phyloP scores from a whole-genome alignment of 768 basidiomycete genomes.

The Leccinum disarticulatum region DNA sequence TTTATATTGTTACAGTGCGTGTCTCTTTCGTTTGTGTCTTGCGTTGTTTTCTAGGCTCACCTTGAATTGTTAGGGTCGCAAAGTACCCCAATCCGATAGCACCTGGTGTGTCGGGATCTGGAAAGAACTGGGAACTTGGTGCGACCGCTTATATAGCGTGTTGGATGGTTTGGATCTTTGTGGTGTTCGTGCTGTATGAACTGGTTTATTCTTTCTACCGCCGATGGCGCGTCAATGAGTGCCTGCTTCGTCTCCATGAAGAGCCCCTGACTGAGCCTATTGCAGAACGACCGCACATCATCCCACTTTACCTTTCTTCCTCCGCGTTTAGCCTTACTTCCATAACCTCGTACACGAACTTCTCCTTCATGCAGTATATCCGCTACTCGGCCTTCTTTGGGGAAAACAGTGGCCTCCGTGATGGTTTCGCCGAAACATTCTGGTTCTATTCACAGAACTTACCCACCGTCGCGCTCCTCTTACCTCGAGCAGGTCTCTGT shows the following conservation, averaged over 20 bases:
- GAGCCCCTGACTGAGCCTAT: slow-evolving; percentile 3
- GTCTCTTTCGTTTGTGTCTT: too few species aligned
- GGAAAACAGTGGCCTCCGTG: slow-evolving; percentile 48
- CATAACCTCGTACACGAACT: slow-evolving; percentile 79
- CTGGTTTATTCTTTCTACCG: too few species aligned
- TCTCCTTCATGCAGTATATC: slow-evolving; percentile 81
- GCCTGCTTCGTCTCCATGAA: slow-evolving; percentile 17
- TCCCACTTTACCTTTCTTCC: slow-evolving; percentile 81
- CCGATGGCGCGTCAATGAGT: slow-evolving; percentile 83
- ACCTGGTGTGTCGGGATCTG: too few species aligned
- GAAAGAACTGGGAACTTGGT: too few species aligned
- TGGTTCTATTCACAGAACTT: slow-evolving; percentile 84
- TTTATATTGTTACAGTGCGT: too few species aligned
- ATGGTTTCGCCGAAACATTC: slow-evolving; percentile 78
- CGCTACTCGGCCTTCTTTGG: slow-evolving; percentile 66
- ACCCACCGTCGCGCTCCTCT: slow-evolving; percentile 75
- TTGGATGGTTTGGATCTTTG: too few species aligned
- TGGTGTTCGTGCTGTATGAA: too few species aligned
- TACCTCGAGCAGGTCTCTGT: slow-evolving; percentile 78
- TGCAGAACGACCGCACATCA: slow-evolving; percentile 77
- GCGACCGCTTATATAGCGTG: too few species aligned
- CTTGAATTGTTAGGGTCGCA: too few species aligned
- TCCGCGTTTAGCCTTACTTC: slow-evolving; percentile 73
- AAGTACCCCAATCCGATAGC: too few species aligned
- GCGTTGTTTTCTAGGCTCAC: too few species aligned